A percentile compares a stretch with the other conserved stretches of the same genome.
phyloP scores from a whole-genome alignment of 202 grass and related monocot genomes.

The Musa balbisiana region DNA sequence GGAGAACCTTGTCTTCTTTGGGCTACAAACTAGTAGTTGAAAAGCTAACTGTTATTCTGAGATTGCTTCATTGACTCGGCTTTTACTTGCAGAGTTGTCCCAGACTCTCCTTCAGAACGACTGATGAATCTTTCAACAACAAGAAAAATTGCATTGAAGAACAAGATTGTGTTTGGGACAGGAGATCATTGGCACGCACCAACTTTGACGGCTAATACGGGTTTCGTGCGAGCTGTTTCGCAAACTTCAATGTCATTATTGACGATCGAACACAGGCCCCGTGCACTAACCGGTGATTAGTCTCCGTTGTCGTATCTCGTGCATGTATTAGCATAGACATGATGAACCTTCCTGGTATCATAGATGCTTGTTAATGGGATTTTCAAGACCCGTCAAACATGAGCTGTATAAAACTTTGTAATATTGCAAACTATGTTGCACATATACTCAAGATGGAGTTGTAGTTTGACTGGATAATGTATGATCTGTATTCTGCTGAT shows the following conservation, averaged over 20 bases:
- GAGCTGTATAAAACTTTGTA: too few relatives aligned
- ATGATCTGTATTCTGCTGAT: too few relatives aligned
- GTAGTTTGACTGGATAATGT: too few relatives aligned
- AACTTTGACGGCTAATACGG: slow-evolving; percentile 81
- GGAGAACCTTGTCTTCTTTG: neutral
- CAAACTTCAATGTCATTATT: slow-evolving; percentile 67
- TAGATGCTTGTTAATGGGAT: neutral
- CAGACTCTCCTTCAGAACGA: slow-evolving; percentile 59
- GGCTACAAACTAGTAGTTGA: neutral
- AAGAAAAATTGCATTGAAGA: slow-evolving; percentile 68
- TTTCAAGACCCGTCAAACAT: too few relatives aligned
- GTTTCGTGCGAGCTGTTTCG: slow-evolving; percentile 68
- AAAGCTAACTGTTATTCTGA: neutral
- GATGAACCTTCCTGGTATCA: neutral
- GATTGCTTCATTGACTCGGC: neutral
- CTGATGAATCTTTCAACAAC: slow-evolving; percentile 72
- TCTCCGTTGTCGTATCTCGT: neutral
- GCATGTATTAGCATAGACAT: neutral
- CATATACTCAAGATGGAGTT: too few relatives aligned
- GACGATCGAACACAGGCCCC: slow-evolving; percentile 67
- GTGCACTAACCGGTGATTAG: slow-evolving; percentile 59
- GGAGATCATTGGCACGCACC: slow-evolving; percentile 75
- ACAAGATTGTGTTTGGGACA: slow-evolving; percentile 82
- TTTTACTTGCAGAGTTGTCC: slow-evolving; percentile 43
- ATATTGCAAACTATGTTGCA: too few relatives aligned